These are phyloP conservation scores for Delphinella strobiligena DNA, from an alignment of 2,329 filamentous ascomycete genomes.

Conservation along the genomic window DNA sequence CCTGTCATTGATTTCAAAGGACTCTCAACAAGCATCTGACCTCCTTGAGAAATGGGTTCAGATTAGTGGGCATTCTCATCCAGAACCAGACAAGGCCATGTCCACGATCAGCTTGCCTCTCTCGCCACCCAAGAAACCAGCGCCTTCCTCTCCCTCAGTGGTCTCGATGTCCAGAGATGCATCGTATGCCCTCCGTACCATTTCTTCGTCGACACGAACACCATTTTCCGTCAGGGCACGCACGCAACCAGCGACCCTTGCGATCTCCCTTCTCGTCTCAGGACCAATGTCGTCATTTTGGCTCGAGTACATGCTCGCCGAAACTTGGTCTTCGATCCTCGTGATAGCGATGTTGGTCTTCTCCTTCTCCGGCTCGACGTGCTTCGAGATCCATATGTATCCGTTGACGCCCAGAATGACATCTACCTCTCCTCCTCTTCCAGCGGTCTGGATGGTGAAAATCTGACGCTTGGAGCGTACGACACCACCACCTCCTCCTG, in stretches of 20 bases:
- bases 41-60: too few relatives aligned
- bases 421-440: slow-evolving; percentile 59
- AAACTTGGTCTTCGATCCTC: slow-evolving; percentile 76
- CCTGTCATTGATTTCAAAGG: too few relatives aligned
- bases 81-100: slow-evolving; percentile 16
- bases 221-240: slow-evolving; percentile 71
- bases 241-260: slow-evolving; percentile 69
- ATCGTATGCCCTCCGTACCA: slow-evolving; percentile 69
- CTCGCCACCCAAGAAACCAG: slow-evolving; percentile 25
- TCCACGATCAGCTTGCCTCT: slow-evolving; percentile 24
- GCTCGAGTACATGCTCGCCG: slow-evolving; percentile 78
- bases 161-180: slow-evolving; percentile 65
- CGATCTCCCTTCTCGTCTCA: slow-evolving; percentile 76
- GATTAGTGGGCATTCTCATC: too few relatives aligned
- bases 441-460: slow-evolving; percentile 59
- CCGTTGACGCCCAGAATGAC: slow-evolving; percentile 90
- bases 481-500: slow-evolving; percentile 67
- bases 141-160: slow-evolving; percentile 43
- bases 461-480: slow-evolving; percentile 75
- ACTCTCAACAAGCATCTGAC: too few relatives aligned
- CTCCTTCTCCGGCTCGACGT: slow-evolving; percentile 48
- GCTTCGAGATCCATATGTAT: slow-evolving; percentile 90
- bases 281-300: slow-evolving; percentile 79
- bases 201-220: slow-evolving; percentile 79
- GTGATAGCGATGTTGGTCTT: slow-evolving; percentile 55